phyloP scores from a whole-genome alignment of 495 filamentous ascomycete genomes.

The Penicillium crystallinum region DNA sequence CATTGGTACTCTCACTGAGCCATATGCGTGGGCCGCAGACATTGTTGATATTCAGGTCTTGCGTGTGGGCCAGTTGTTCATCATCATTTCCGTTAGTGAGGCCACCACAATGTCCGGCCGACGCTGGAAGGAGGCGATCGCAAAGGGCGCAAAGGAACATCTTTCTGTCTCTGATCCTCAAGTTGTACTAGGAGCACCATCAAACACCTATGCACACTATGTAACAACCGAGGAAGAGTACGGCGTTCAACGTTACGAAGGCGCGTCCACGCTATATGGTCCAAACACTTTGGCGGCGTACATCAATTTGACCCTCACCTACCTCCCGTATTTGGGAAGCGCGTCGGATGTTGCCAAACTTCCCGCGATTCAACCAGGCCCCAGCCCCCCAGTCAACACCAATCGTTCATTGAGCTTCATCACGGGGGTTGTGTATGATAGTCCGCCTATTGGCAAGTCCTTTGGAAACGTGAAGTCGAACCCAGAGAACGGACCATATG shows the following conservation, averaged over 20 bases:
- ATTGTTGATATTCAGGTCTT: slow-evolving; percentile 89
- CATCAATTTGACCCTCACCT: slow-evolving; percentile 73
- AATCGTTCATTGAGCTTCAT: slow-evolving; percentile 80
- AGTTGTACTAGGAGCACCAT: slow-evolving; percentile 86
- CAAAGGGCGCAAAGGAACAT: slow-evolving; percentile 43
- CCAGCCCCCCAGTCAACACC: slow-evolving; percentile 75
- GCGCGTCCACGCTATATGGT: slow-evolving; percentile 90
- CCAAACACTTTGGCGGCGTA: slow-evolving; percentile 88
- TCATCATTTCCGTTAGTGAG: slow-evolving; percentile 86
- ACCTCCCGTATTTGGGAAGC: slow-evolving; percentile 61
- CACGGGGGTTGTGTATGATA: slow-evolving; percentile 70
- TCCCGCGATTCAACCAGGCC: slow-evolving; percentile 49
- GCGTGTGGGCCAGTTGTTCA: slow-evolving; percentile 80
- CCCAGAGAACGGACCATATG: slow-evolving; percentile 46
- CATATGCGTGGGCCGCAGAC: slow-evolving; percentile 89
- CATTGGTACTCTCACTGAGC: slow-evolving; percentile 70
- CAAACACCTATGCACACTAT: slow-evolving; percentile 96
- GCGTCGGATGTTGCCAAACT: slow-evolving; percentile 36
- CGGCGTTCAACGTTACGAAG: slow-evolving; percentile 85
- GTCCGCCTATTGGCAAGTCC: slow-evolving; percentile 58
- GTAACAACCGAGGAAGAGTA: slow-evolving; percentile 94
- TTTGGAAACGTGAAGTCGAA: slow-evolving; percentile 73
- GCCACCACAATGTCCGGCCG: slow-evolving; percentile 93
- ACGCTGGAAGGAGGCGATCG: slow-evolving; percentile 82
- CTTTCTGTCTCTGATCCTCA: slow-evolving; percentile 53